phyloP scores from a whole-genome alignment of 176 grass and related monocot genomes.

The Puya raimondii region DNA sequence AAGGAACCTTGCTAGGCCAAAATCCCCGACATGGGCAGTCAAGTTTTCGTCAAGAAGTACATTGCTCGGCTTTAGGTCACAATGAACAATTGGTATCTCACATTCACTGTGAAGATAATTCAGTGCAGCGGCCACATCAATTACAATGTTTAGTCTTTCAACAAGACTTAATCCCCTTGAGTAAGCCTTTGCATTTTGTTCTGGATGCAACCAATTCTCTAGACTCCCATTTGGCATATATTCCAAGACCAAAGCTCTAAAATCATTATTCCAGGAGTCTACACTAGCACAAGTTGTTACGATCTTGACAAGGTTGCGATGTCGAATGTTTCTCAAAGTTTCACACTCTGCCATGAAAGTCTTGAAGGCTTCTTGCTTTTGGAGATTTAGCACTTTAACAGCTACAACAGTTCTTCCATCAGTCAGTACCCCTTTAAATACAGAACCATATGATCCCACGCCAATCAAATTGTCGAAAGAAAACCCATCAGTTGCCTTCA shows the following conservation, averaged over 20 bases:
- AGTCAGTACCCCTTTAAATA: conserved; percentile 27
- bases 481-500: conserved; percentile 31
- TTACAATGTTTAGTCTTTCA: conserved; percentile 27
- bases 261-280: conserved; percentile 29
- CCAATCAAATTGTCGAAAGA: conserved; percentile 31
- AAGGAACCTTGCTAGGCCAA: conserved; percentile 32
- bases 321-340: conserved; percentile 37
- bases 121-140: conserved; percentile 39
- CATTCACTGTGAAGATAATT: conserved; percentile 48
- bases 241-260: conserved; percentile 49
- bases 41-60: conserved; percentile 36
- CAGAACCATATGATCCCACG: conserved; percentile 30
- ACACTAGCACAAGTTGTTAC: conserved; percentile 29
- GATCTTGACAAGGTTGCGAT: conserved; percentile 37
- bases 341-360: conserved; percentile 42
- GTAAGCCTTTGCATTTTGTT: not conserved
- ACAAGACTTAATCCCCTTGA: conserved; percentile 17
- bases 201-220: conserved; percentile 40
- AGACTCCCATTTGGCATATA: conserved; percentile 38
- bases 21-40: conserved; percentile 15
- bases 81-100: conserved; percentile 22
- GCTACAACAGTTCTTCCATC: conserved; percentile 14
- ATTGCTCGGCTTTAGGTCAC: conserved; percentile 14
- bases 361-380: conserved; percentile 18
- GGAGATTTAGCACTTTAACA: conserved; percentile 42